phyloP scores from a whole-genome alignment of 768 basidiomycete genomes.

The Naganishia randhawae region DNA sequence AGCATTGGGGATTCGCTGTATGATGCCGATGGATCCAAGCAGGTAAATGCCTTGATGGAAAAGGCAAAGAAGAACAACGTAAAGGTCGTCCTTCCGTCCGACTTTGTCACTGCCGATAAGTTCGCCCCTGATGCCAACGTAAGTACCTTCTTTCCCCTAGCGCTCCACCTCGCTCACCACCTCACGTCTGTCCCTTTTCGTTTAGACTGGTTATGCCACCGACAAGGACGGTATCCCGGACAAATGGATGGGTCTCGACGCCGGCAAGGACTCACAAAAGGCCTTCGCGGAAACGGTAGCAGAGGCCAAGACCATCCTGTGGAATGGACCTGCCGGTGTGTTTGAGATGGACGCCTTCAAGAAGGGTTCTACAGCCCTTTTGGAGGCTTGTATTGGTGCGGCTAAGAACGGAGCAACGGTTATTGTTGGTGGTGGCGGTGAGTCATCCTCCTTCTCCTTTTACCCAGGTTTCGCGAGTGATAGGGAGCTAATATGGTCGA shows the following conservation, averaged over 20 bases:
- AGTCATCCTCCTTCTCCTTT: neutral
- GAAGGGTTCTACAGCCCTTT: constrained; percentile 72
- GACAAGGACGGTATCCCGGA: constrained; percentile 82
- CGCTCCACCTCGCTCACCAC: neutral
- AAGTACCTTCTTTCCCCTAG: constrained; percentile 32
- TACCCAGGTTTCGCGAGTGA: neutral
- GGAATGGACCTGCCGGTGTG: constrained; percentile 91
- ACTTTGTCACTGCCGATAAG: constrained; percentile 90
- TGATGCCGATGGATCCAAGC: constrained; percentile 79
- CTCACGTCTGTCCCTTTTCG: neutral
- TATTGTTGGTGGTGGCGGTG: constrained; percentile 73
- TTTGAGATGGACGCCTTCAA: constrained; percentile 95
- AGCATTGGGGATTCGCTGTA: constrained; percentile 92
- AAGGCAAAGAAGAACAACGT: constrained; percentile 90
- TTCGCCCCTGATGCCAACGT: constrained; percentile 88
- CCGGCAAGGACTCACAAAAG: constrained; percentile 75
- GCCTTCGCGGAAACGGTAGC: constrained; percentile 75
- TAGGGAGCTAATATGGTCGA: neutral
- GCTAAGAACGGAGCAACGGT: constrained; percentile 81
- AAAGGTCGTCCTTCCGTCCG: constrained; percentile 90
- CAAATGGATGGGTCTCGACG: constrained; percentile 93
- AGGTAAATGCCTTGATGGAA: constrained; percentile 75
- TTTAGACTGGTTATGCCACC: constrained; percentile 56
- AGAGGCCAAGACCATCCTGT: constrained; percentile 89
- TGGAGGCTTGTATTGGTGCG: constrained; percentile 81